Percentiles rank a stretch among this genome's conserved stretches.
These are phyloP conservation scores for Penicillium sp. DNA, from an alignment of 2,329 filamentous ascomycete species.

Conservation along the genomic window DNA sequence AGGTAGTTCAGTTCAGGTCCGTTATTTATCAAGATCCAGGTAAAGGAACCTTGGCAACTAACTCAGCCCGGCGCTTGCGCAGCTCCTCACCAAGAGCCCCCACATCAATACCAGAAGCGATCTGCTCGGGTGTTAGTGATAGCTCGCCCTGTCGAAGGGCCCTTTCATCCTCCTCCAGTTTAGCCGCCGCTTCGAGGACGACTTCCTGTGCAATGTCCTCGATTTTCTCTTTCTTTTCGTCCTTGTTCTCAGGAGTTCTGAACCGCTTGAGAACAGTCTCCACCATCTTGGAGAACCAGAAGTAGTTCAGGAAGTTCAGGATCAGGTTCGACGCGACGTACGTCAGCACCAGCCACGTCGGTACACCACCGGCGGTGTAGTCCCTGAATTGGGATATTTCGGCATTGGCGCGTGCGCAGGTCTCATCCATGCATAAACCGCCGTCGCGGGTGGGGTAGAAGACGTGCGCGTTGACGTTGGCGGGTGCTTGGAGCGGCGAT, in stretches of 20 bases:
- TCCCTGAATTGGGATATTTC: slow-evolving; percentile 50
- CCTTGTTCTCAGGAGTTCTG: slow-evolving; percentile 36
- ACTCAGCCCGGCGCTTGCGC: slow-evolving; percentile 44
- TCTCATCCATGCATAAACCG: slow-evolving; percentile 36
- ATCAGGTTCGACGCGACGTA: slow-evolving; percentile 57
- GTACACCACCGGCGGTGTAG: slow-evolving; percentile 41
- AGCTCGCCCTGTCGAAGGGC: slow-evolving; percentile 27
- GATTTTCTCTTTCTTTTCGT: slow-evolving; percentile 16
- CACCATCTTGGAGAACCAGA: slow-evolving; percentile 66
- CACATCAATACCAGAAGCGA: slow-evolving; percentile 50
- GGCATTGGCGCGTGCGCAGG: slow-evolving; percentile 39
- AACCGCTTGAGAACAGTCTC: slow-evolving; percentile 61
- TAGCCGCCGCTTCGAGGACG: slow-evolving; percentile 35
- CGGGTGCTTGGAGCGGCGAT: slow-evolving; percentile 25
- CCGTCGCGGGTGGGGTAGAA: slow-evolving; percentile 33
- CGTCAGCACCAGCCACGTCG: slow-evolving; percentile 55
- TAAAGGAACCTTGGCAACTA: slow-evolving; percentile 15
- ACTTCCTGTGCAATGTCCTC: slow-evolving; percentile 30
- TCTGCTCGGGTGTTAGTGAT: slow-evolving; percentile 13
- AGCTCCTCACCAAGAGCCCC: slow-evolving; percentile 78
- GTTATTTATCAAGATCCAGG: slow-evolving; percentile 8
- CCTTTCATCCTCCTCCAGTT: slow-evolving; percentile 30
- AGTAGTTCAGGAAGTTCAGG: slow-evolving; percentile 61
- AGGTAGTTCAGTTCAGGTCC: not conserved
- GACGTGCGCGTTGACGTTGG: slow-evolving; percentile 32